Conservation (phyloP, 1,284 basidiomycete genomes). For the Rhodofomes roseus region DNA sequence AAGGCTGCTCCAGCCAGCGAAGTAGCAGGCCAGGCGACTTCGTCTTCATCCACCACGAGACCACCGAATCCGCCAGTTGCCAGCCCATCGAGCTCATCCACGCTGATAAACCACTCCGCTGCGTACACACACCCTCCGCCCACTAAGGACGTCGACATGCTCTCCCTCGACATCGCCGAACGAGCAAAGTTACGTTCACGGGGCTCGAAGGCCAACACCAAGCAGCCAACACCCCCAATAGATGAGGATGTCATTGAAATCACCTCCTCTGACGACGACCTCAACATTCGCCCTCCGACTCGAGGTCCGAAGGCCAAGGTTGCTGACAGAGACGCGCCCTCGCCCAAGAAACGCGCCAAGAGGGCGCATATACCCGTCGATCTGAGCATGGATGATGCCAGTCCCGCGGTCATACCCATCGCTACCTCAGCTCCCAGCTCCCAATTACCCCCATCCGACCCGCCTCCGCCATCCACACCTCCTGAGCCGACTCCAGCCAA, state of each 20-base stretch:
- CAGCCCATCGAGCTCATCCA: neutral
- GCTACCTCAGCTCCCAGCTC: constrained; percentile 28
- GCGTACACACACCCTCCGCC: constrained; percentile 2
- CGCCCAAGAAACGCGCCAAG: constrained; percentile 8
- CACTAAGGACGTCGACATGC: neutral
- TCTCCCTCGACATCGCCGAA: constrained; percentile 38
- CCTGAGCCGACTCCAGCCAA: constrained; percentile 8
- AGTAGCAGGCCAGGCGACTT: constrained; percentile 9
- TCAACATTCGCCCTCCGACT: constrained; percentile 15
- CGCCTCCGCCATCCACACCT: constrained; percentile 21
- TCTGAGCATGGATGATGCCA: constrained; percentile 15
- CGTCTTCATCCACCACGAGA: constrained; percentile 5
- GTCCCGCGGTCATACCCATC: constrained; percentile 22
- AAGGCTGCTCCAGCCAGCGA: neutral
- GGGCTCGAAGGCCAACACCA: constrained; percentile 17
- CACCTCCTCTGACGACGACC: constrained; percentile 28
- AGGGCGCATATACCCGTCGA: constrained; percentile 2
- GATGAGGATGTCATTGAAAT: constrained; percentile 28
- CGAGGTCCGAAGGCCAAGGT: constrained; percentile 4
- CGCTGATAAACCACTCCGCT: constrained; percentile 4
- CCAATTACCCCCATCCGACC: constrained; percentile 32
- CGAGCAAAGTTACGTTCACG: constrained; percentile 41
- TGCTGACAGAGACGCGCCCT: constrained; percentile 11
- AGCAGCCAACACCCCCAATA: constrained; percentile 4
- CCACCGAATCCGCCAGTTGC: neutral